phyloP scores from a whole-genome alignment of 75 land plant genomes.

The Chamaecyparis obtusa region DNA sequence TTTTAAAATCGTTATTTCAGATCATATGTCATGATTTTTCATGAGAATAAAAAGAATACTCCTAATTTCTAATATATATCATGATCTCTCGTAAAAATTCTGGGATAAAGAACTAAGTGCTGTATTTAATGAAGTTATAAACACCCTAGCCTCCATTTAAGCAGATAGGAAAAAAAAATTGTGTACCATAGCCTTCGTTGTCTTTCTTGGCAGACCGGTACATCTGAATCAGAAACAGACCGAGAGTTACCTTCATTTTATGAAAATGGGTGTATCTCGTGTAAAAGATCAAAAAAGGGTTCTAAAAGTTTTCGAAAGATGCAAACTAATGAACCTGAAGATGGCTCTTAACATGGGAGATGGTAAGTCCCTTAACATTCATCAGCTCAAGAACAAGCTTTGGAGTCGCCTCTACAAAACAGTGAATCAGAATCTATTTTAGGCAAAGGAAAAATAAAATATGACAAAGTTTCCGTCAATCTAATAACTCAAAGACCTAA shows the following conservation, averaged over 20 bases:
- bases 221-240: not conserved
- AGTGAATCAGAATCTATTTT: not conserved
- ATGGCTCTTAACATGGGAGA: slow-evolving; percentile 84
- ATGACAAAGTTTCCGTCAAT: not conserved
- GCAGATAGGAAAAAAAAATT: too few relatives aligned
- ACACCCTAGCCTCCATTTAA: too few relatives aligned
- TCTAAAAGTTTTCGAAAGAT: not conserved
- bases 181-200: not conserved
- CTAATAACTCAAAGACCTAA: not conserved
- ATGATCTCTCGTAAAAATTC: too few relatives aligned
- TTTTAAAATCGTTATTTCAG: too few relatives aligned
- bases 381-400: slow-evolving; percentile 77
- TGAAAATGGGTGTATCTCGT: too few relatives aligned
- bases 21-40: too few relatives aligned
- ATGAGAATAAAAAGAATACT: too few relatives aligned
- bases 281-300: not conserved
- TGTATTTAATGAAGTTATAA: too few relatives aligned
- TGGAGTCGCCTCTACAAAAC: slow-evolving; percentile 53
- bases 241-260: not conserved
- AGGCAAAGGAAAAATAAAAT: not conserved
- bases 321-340: slow-evolving; percentile 46
- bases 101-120: too few relatives aligned
- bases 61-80: too few relatives aligned
- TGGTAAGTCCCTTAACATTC: slow-evolving; percentile 79
- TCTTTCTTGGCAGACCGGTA: not conserved